Conservation (phyloP, 208 protist genomes). For the Leishmania arabica region DNA sequence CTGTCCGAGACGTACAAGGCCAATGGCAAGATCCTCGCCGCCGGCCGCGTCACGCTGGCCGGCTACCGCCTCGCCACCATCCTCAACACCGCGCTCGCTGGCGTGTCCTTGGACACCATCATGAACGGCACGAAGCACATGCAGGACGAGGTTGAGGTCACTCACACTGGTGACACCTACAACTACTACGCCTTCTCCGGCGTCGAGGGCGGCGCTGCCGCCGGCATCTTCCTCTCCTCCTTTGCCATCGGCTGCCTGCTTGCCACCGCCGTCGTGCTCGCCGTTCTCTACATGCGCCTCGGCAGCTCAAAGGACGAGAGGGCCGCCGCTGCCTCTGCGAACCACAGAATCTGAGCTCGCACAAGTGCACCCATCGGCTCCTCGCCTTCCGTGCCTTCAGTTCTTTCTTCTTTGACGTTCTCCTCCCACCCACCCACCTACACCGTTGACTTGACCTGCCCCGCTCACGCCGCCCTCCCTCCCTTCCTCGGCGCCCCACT, state of each 20-base stretch:
- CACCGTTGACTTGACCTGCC: too few species aligned
- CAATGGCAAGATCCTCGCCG: slow-evolving; percentile 9
- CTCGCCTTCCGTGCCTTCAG: neutral
- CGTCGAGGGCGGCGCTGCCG: slow-evolving; percentile 15
- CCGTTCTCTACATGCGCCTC: neutral
- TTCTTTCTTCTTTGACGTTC: neutral
- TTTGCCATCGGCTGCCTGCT: slow-evolving; percentile 19
- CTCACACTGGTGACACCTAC: slow-evolving; percentile 22
- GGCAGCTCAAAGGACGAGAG: neutral
- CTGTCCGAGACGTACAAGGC: slow-evolving; percentile 36
- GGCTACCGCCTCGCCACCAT: slow-evolving; percentile 38
- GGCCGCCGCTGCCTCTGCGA: neutral
- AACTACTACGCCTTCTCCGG: slow-evolving; percentile 32
- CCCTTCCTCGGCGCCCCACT: too few species aligned
- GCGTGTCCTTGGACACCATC: slow-evolving; percentile 23
- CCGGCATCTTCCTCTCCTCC: slow-evolving; percentile 21
- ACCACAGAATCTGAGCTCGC: neutral
- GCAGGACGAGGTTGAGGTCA: slow-evolving; percentile 12
- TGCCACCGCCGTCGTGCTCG: slow-evolving; percentile 10
- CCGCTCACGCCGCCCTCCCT: too few species aligned
- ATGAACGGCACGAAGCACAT: slow-evolving; percentile 15
- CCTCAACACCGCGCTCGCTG: slow-evolving; percentile 29
- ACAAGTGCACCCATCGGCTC: neutral
- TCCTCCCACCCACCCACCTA: neutral
- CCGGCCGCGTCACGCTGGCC: slow-evolving; percentile 30